phyloP scores from a whole-genome alignment of 441 rosid genomes.

The Gossypium davidsonii region DNA sequence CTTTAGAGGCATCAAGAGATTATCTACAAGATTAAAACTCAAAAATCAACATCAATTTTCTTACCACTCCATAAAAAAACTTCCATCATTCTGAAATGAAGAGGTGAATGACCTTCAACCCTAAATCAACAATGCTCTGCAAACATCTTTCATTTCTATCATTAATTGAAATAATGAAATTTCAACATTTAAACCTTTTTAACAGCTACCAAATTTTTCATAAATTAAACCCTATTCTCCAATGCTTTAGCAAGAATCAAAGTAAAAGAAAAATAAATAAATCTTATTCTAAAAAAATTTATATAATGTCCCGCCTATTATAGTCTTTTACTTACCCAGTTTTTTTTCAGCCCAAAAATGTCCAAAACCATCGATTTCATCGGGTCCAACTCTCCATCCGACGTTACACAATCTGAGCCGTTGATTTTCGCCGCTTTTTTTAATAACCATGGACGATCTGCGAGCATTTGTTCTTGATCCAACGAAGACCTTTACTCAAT shows the following conservation, averaged over 20 bases:
- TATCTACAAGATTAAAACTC: too few relatives aligned
- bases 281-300: background rate
- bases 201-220: background rate
- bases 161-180: background rate
- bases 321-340: background rate
- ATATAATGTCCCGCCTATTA: too few relatives aligned
- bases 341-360: background rate
- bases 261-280: background rate
- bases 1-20: background rate
- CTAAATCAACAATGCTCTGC: background rate
- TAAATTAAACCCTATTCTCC: background rate
- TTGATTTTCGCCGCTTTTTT: background rate
- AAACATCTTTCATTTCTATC: background rate
- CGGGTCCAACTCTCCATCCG: conserved; percentile 7
- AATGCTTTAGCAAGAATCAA: background rate
- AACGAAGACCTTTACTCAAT: conserved; percentile 51
- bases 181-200: background rate
- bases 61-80: too few relatives aligned
- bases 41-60: background rate
- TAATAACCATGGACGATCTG: conserved; percentile 40
- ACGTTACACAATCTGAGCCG: conserved; percentile 19
- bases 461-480: conserved; percentile 72
- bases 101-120: too few relatives aligned
- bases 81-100: too few relatives aligned
- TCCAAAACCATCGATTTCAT: background rate